phyloP scores from a whole-genome alignment of 192 early-diverging fungal genomes.

The Gaertneriomyces sp. region DNA sequence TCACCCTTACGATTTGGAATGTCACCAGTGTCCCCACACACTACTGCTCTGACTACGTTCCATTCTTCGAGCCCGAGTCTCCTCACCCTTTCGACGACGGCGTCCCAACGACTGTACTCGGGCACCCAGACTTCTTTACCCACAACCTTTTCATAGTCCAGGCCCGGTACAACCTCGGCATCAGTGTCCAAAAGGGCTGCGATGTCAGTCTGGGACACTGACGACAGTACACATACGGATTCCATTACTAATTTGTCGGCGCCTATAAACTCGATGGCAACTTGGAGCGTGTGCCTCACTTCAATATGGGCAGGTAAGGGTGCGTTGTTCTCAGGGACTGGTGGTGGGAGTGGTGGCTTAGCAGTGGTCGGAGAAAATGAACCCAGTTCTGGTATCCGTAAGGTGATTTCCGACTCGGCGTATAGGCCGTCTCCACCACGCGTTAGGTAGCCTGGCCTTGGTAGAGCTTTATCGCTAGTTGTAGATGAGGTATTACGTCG shows the following conservation, averaged over 20 bases:
- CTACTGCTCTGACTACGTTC: slow-evolving; percentile 15
- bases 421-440: slow-evolving; percentile 50
- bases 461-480: slow-evolving; percentile 10
- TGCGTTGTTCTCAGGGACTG: slow-evolving; percentile 16
- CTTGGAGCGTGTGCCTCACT: slow-evolving; percentile 45
- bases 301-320: slow-evolving; percentile 38
- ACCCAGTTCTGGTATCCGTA: slow-evolving; percentile 37
- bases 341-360: slow-evolving; percentile 16
- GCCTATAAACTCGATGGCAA: slow-evolving; percentile 41
- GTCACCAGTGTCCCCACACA: neutral
- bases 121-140: slow-evolving; percentile 50
- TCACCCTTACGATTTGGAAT: no score
- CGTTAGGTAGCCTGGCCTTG: slow-evolving; percentile 28
- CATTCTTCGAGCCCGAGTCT: slow-evolving; percentile 2
- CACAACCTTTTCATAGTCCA: slow-evolving; percentile 54
- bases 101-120: slow-evolving; percentile 34
- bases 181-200: slow-evolving; percentile 34
- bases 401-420: slow-evolving; percentile 31
- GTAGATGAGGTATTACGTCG: neutral
- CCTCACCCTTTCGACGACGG: slow-evolving; percentile 22
- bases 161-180: slow-evolving; percentile 38
- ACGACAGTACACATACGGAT: slow-evolving; percentile 38
- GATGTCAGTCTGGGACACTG: slow-evolving; percentile 40
- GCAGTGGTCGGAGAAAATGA: slow-evolving; percentile 41
- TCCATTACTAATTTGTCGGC: slow-evolving; percentile 46